Evolutionary conservation across 768 basidiomycete species (phyloP).

Genomic region (Aureoboletus auriporus): DNA sequence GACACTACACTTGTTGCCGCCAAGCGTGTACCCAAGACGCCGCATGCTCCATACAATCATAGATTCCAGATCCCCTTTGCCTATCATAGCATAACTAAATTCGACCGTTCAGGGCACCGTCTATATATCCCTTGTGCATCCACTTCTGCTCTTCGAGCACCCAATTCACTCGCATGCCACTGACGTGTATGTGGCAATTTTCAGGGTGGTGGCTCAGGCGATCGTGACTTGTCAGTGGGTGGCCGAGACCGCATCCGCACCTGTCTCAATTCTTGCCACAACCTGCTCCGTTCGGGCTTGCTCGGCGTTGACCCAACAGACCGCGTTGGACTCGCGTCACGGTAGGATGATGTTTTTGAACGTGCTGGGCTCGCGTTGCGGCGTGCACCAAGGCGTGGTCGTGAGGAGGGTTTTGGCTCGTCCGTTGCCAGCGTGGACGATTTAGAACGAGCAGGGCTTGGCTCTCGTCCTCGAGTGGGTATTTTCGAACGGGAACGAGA

Average conservation of each 20-base stretch:
- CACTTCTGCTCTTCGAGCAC: slow-evolving; percentile 4
- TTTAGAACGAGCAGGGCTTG: slow-evolving; percentile 31
- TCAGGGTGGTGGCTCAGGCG: slow-evolving; percentile 36
- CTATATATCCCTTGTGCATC: neutral
- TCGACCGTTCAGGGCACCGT: slow-evolving; percentile 1
- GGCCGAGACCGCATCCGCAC: slow-evolving; percentile 45
- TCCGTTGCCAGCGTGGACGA: slow-evolving; percentile 19
- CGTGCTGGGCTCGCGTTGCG: slow-evolving; percentile 39
- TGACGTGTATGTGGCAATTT: slow-evolving; percentile 12
- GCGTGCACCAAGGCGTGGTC: slow-evolving; percentile 34
- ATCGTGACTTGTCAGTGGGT: slow-evolving; percentile 40
- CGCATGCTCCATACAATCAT: slow-evolving; percentile 15
- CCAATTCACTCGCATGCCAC: slow-evolving; percentile 9
- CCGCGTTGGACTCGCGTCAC: slow-evolving; percentile 26
- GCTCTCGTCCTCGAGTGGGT: slow-evolving; percentile 25
- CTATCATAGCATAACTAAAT: slow-evolving; percentile 10
- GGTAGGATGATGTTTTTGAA: slow-evolving; percentile 25
- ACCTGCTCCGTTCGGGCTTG: slow-evolving; percentile 39
- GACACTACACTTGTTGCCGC: too few species aligned
- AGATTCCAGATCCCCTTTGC: neutral
- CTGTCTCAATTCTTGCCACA: slow-evolving; percentile 56
- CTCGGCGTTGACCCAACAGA: slow-evolving; percentile 28
- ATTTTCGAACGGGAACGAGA: slow-evolving; percentile 25
- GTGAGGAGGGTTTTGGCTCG: slow-evolving; percentile 24
- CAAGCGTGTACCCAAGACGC: slow-evolving; percentile 7